Base-by-base conservation (phyloP, 1,139 yeast species). In the Pichia sp. region DNA sequence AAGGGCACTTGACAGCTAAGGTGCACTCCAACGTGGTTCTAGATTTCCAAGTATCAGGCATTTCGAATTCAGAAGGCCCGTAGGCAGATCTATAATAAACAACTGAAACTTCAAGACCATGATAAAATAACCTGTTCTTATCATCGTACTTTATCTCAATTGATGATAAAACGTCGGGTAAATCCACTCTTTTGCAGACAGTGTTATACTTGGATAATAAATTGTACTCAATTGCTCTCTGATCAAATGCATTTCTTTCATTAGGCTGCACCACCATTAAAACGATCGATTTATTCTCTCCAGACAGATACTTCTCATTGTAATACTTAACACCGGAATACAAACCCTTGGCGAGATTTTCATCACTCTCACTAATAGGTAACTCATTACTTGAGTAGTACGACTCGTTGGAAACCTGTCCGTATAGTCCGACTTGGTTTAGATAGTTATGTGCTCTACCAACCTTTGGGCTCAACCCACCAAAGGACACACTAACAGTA, bases 401-500 rank as follows among this genome's bases (percentile, higher is more conserved):
- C 3, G 16, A 15, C 61, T 78, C 78, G 13, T 58, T 57, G 3
- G 75, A 74, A 44, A 72, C 73, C 23, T 65, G 59, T 52, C 75
- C 76, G 62, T 85, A 87, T 13, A 70, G 70, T 5, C 90, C 90
- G 10, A 75, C 67, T 5, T 72, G 68, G 64, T 86, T 85, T 65
- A 86, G 72, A 63, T 77, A 88, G 41, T 77, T 72, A 69, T 93
- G 99, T 57, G 89, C 74, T 63, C 81, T 76, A 23, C 95, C 88
- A 26, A 90, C 92, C 66, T 85, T 87, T 13, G 90, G 71, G 1
- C 97, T 86, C 54, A 93, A 76, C 0, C 96, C 97, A 26, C 95
- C 97, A 75, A 93, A 93, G 0, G 98, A 90, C 1, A 93, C 96
- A 64, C 97, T 87, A 3, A 93, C 92, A 1, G 99, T 90, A 70